Evolutionary conservation across 805 yeast species (phyloP), one percentile per base, ranked within the genome.

Genomic region (Naumovozyma castellii): DNA sequence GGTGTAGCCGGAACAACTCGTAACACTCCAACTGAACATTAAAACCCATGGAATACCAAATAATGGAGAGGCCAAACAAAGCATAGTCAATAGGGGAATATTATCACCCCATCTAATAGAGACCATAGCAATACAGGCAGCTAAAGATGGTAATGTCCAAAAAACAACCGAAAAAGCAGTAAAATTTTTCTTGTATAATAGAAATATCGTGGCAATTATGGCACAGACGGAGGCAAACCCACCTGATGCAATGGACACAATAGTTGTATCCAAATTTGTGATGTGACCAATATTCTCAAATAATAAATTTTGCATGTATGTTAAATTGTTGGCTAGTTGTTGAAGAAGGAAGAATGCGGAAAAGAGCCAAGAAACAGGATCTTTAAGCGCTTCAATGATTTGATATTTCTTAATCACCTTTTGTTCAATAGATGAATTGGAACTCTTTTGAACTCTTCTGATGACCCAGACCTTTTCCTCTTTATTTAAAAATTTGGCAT

Each of bases 391-490:
- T 51, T 75, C 80, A n/a, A 57, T 46, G n/a, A 68, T 58, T 45
- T 75, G 80, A 34, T 65, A 44, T 41, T 50, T 66, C 49, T 75
- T 76, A 50, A 75, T 62, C 3, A 50, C 48, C 22, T 69, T 69
- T 43, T 71, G 75, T 47, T 69, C 73, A 42, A 69, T 65, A 3
- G 71, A 59, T 1, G 71, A 60, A 36, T 53, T 62, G 10, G 65
- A 68, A n/a, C 57, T 57, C 30, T 45, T 48, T 46, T 65, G 72
- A 46, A 60, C 66, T 57, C 67, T 59, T 62, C 71, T 51, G 45
- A 73, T 72, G 42, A 70, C 58, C 69, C 72, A 67, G 10, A 74
- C 67, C 48, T 67, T 74, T 53, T 78, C 83, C 34, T 72, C 65
- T 2, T 50, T 53, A 3, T 68, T 44, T 36, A 78, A 61, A 46